Conservation (phyloP, 129 eudicot species). For the Centrapalus pauciflorus region DNA sequence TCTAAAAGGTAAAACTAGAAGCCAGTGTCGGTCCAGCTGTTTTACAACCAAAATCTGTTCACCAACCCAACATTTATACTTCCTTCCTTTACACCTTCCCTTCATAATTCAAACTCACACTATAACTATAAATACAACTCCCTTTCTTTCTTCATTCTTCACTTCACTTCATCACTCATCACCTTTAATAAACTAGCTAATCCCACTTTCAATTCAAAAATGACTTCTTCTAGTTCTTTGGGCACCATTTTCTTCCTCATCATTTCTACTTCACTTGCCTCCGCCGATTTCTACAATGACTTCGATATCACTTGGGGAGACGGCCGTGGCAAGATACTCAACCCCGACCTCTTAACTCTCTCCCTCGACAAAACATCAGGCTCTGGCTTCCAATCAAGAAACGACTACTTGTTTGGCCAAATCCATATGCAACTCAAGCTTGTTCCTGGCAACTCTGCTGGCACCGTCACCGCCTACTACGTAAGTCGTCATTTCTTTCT, state of each 20-base stretch:
- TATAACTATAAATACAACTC: slow-evolving; percentile 21
- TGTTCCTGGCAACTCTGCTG: slow-evolving; percentile 59
- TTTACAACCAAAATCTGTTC: neutral
- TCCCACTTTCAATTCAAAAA: too few species aligned
- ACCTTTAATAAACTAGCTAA: neutral
- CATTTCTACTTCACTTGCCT: slow-evolving; percentile 1
- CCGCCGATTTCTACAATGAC: slow-evolving; percentile 31
- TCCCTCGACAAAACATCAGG: slow-evolving; percentile 54
- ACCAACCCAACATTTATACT: neutral
- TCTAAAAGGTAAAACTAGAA: too few species aligned
- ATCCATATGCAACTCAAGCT: slow-evolving; percentile 58
- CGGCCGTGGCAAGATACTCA: slow-evolving; percentile 48
- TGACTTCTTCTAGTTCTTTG: neutral
- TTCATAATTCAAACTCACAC: neutral
- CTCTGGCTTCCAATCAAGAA: slow-evolving; percentile 52
- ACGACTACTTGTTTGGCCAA: slow-evolving; percentile 46
- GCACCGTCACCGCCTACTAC: slow-evolving; percentile 56
- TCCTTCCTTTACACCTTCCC: slow-evolving; percentile 3
- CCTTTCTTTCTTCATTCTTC: neutral
- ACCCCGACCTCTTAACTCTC: slow-evolving; percentile 40
- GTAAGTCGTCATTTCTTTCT: neutral
- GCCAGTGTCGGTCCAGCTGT: too few species aligned
- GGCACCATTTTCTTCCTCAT: neutral
- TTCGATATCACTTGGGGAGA: slow-evolving; percentile 57
- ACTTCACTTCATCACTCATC: neutral